Evolutionary conservation across 768 basidiomycete genomes (phyloP).

Genomic region (Amanita brunnescens): DNA sequence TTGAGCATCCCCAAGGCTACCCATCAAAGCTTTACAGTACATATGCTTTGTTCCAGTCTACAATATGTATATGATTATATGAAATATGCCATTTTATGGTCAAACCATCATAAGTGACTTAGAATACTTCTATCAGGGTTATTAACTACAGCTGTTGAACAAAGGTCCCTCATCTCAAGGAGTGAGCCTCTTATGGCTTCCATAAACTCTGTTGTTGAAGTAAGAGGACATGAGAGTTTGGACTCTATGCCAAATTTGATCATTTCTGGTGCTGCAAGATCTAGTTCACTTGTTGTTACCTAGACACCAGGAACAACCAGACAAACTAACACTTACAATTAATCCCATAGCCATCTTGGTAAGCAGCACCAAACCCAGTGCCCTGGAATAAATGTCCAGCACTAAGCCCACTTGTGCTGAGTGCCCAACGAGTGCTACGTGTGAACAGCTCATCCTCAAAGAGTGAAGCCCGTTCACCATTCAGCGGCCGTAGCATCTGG

Average conservation of each 20-base stretch:
- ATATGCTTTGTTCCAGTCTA: neutral
- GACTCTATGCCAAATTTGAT: conserved; percentile 94
- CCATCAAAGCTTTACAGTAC: neutral
- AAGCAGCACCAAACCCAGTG: conserved; percentile 82
- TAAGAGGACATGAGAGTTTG: conserved; percentile 59
- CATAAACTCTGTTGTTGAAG: conserved; percentile 67
- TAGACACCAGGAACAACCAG: neutral
- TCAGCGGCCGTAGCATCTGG: conserved; percentile 45
- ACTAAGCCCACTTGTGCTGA: conserved; percentile 86
- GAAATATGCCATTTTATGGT: neutral
- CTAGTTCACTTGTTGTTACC: conserved; percentile 27
- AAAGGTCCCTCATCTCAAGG: conserved; percentile 58
- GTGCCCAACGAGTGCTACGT: conserved; percentile 73
- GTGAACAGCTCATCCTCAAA: conserved; percentile 75
- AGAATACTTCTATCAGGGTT: conserved; percentile 12
- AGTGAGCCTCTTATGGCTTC: conserved; percentile 52
- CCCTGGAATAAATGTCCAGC: conserved; percentile 82
- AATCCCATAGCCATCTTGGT: conserved; percentile 86
- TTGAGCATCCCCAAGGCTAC: conserved; percentile 3
- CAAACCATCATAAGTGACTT: conserved; percentile 23
- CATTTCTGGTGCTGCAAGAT: conserved; percentile 67
- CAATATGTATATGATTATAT: neutral
- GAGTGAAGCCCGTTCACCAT: conserved; percentile 49
- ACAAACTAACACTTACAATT: conserved; percentile 60
- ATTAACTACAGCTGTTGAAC: conserved; percentile 21